Evolutionary conservation across 352 stramenopile species (phyloP), one percentile per base, ranked within the genome.

Genomic region (Phytophthora agathidicida): DNA sequence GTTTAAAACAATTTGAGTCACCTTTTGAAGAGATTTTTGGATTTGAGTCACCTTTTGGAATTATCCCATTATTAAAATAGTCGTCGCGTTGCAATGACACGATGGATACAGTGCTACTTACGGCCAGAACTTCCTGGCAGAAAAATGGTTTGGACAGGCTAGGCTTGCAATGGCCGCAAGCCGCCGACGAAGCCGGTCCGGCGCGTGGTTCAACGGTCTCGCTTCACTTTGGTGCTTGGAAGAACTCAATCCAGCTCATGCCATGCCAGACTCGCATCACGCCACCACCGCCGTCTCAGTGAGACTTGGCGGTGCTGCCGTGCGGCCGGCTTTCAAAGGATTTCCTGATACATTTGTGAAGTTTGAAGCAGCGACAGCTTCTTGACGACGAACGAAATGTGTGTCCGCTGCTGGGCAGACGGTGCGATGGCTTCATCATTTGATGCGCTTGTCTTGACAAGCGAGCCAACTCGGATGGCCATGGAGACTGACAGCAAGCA

Each of bases 261-360:
- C 20, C 28, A 41, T 22, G n/a, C 11, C 16, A 42, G 45, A 53
- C 30, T 39, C 35, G 13, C 3, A 32, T 33, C 42, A 28, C 16
- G 43, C 31, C 39, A 52, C 20, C 9, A 42, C 43, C 16, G 31
- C 22, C 24, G 27, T 55, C 53, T 62, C 53, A 55, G 13, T 59
- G 50, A 44, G 38, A 42, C 30, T 37, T 16, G 30, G 16, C 27
- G 24, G 27, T 20, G n/a, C 9, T 35, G 17, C 2, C 3, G 39
- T 24, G 39, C 10, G 13, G 36, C 43, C 37, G 55, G 44, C 44
- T 64, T 51, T 36, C 46, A 51, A 20, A 19, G 37, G 54, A 64
- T 64, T 49, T 32, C 28, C 47, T 65, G 56, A 65, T 60, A 60
- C 46, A 60, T n/a, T n/a, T n/a, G 24, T 53, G 38, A 19, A 59